Evolutionary conservation across 192 early-diverging fungal genomes (phyloP).

Genomic region (Linnemannia zychae): DNA sequence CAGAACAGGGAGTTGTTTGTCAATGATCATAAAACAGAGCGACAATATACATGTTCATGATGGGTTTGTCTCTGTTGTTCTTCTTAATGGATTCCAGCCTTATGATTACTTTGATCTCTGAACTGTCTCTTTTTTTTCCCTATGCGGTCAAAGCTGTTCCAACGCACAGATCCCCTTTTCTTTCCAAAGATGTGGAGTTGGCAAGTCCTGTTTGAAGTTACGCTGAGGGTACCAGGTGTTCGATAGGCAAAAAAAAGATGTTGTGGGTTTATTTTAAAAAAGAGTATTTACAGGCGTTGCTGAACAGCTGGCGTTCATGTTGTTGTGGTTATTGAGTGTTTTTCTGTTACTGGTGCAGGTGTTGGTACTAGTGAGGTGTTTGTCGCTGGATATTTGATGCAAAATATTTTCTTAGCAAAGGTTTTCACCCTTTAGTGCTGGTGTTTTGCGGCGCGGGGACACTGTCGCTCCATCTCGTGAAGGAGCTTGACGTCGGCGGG

Average conservation of each 20-base stretch:
- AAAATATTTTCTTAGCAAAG: too few species aligned
- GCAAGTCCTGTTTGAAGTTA: too few species aligned
- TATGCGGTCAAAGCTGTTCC: background rate
- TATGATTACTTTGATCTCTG: background rate
- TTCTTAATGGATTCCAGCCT: background rate
- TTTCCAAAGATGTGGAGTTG: background rate
- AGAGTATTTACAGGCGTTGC: too few species aligned
- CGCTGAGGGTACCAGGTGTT: too few species aligned
- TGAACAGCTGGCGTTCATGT: too few species aligned
- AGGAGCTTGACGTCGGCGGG: constrained; percentile 23
- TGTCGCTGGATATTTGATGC: too few species aligned
- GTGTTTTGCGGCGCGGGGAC: constrained; percentile 11
- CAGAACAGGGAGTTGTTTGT: background rate
- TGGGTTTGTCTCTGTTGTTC: background rate
- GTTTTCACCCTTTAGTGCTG: background rate
- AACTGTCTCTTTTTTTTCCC: background rate
- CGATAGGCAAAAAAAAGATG: too few species aligned
- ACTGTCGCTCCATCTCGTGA: constrained; percentile 34
- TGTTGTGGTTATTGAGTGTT: too few species aligned
- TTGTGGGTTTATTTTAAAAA: too few species aligned
- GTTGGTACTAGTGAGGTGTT: too few species aligned
- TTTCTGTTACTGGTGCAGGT: too few species aligned
- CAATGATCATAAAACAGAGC: background rate
- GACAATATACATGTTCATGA: background rate
- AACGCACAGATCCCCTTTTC: background rate